Conservation (phyloP, 106 monocot species). For the Dendrobium nobile region DNA sequence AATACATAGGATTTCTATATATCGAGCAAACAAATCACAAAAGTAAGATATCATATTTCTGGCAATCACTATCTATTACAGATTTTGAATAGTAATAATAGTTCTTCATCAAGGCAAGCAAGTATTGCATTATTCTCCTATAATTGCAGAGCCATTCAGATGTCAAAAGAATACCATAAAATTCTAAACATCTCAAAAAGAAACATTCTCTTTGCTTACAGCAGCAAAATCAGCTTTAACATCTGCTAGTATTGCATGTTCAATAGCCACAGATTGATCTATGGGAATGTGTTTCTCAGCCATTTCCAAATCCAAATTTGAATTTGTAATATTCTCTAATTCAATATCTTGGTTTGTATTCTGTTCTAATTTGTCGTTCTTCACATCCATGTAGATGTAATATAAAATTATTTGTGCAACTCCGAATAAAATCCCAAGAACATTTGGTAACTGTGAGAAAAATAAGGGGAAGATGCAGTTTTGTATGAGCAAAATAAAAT, state of each 20-base stretch:
- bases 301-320: not conserved
- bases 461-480: not conserved
- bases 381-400: slow-evolving; percentile 28
- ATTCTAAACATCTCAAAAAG: not conserved
- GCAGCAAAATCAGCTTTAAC: not conserved
- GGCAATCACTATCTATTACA: no score
- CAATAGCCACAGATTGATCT: not conserved
- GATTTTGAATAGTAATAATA: no score
- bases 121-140: not conserved
- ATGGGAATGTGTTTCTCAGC: not conserved
- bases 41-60: no score
- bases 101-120: not conserved
- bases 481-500: not conserved
- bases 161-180: not conserved
- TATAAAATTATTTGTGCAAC: slow-evolving; percentile 55
- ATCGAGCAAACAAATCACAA: no score
- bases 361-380: slow-evolving; percentile 6
- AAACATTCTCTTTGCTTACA: not conserved
- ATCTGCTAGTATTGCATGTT: not conserved
- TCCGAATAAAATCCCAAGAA: slow-evolving; percentile 56
- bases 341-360: not conserved
- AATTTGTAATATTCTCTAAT: not conserved
- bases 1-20: no score
- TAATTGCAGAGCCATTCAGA: not conserved
- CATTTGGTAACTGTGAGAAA: slow-evolving; percentile 50